Base-by-base conservation (phyloP, 768 basidiomycete species). In the Rhizopogon salebrosus region DNA sequence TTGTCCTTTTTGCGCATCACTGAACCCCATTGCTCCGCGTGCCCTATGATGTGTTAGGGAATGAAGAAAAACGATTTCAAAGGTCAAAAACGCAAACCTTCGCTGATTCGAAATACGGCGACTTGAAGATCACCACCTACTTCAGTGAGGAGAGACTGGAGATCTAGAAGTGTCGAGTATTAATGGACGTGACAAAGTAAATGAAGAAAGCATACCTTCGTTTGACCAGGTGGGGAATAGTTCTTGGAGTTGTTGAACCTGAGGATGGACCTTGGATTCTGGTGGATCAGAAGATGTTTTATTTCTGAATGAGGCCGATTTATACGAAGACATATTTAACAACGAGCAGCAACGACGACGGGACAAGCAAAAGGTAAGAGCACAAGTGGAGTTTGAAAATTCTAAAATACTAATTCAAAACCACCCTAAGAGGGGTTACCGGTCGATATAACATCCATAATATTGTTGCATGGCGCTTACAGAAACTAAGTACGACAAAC, bases 1-100 rank as follows among this genome's bases (percentile, higher is more conserved):
- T 92, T 91, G 69, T 92, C 89, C 75, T 90, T 93, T 80, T 91
- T 92, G 69, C 82, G 85, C 57, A 82, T 82, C 53, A 91, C 90
- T 51, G 88, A 82, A 48, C 80, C 89, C 90, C 90, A 93, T 63
- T 85, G 87, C 66, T 84, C 82, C 42, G 78, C 86, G 58, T 76
- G 75, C 62, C 90, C 90, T 92, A 64, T 48, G 46, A 51, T 31
- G 54, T 23, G 45, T 46, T 45, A 46, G 29, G 14, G 20, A 46
- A 45, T 45, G 20, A 45, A 31, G 13, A 45, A 34, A n/a, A 51
- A 39, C 53, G 48, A 53, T 34, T 31, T 62, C 48, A 66, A 55
- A 35, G 34, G 20, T 4, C 18, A 40, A 27, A 41, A 18, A 36
- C 36, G 14, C 2, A 10, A 41, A 37, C 90, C 90, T 65, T 92